A percentile compares a stretch with the other conserved stretches of the same genome.
Conservation (phyloP, 2,329 filamentous ascomycete genomes). For the Xylaria arbuscula region DNA sequence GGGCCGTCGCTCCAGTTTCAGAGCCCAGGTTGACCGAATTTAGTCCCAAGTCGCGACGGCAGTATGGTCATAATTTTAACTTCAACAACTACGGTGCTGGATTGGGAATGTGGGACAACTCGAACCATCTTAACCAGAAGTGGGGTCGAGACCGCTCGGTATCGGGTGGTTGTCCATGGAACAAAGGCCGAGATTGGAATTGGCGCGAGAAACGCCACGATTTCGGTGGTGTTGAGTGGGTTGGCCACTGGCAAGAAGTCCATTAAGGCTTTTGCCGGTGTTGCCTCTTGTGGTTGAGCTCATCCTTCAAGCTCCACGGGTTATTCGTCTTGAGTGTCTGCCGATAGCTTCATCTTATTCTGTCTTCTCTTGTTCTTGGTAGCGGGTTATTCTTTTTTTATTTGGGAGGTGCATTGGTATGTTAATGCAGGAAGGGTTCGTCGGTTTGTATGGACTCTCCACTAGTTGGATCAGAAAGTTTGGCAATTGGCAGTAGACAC, state of each 20-base stretch:
- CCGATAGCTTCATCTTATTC: conserved; percentile 45
- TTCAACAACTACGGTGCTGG: conserved; percentile 53
- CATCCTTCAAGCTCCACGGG: conserved; percentile 47
- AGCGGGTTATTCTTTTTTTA: conserved; percentile 42
- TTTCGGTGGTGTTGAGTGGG: conserved; percentile 89
- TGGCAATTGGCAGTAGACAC: conserved; percentile 49
- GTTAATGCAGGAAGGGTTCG: conserved; percentile 39
- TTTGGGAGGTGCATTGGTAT: conserved; percentile 43
- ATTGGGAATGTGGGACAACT: conserved; percentile 61
- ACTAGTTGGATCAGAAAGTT: conserved; percentile 49
- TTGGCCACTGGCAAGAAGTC: conserved; percentile 85
- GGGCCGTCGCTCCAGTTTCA: conserved; percentile 68
- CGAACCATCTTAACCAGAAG: conserved; percentile 52
- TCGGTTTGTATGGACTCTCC: conserved; percentile 45
- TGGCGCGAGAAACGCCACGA: conserved; percentile 73
- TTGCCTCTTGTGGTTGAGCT: conserved; percentile 72
- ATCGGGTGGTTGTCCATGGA: conserved; percentile 64
- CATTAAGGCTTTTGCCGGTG: conserved; percentile 51
- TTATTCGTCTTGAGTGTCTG: conserved; percentile 47
- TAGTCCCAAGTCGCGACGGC: conserved; percentile 59
- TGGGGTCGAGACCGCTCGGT: conserved; percentile 60
- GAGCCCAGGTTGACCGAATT: conserved; percentile 63
- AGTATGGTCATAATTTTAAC: conserved; percentile 51
- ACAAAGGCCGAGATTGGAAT: conserved; percentile 69
- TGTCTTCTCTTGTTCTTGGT: conserved; percentile 49